Conservation (phyloP, 2,329 filamentous ascomycete genomes). For the Alternaria brassicae region DNA sequence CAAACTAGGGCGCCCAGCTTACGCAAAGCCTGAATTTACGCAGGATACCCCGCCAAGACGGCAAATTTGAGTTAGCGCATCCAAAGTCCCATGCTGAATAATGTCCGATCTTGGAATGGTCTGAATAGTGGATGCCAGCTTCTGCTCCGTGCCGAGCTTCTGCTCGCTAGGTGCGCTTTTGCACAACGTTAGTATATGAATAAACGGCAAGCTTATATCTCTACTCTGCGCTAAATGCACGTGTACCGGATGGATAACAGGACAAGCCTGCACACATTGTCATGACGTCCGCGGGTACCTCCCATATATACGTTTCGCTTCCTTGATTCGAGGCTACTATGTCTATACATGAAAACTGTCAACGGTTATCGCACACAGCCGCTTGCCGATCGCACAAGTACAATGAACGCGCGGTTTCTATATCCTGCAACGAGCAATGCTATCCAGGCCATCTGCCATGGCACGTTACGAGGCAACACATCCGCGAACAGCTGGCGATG, state of each 20-base stretch:
- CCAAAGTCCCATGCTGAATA: constrained; percentile 8
- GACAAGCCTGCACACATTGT: not conserved
- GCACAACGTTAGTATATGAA: not conserved
- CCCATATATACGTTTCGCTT: not conserved
- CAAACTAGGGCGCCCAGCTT: no score
- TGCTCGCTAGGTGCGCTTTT: not conserved
- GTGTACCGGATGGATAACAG: not conserved
- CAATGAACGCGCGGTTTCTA: constrained; percentile 14
- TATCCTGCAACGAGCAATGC: constrained; percentile 14
- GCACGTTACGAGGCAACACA: constrained; percentile 14
- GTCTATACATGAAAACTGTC: not conserved
- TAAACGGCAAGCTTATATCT: not conserved
- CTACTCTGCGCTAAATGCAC: not conserved
- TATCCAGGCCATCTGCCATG: constrained; percentile 5
- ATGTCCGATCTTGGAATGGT: constrained; percentile 5
- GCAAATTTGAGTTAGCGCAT: constrained; percentile 1
- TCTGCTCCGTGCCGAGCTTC: not conserved
- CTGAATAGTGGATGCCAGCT: not conserved
- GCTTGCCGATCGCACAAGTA: constrained; percentile 27
- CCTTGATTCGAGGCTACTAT: not conserved
- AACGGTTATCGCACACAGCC: constrained; percentile 14
- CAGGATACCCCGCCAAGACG: constrained; percentile 5
- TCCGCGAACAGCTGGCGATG: constrained; percentile 9
- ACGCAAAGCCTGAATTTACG: constrained; percentile 5
- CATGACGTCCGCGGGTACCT: not conserved